Conservation (phyloP, 331 rosid species). For the Stylosanthes scabra region DNA sequence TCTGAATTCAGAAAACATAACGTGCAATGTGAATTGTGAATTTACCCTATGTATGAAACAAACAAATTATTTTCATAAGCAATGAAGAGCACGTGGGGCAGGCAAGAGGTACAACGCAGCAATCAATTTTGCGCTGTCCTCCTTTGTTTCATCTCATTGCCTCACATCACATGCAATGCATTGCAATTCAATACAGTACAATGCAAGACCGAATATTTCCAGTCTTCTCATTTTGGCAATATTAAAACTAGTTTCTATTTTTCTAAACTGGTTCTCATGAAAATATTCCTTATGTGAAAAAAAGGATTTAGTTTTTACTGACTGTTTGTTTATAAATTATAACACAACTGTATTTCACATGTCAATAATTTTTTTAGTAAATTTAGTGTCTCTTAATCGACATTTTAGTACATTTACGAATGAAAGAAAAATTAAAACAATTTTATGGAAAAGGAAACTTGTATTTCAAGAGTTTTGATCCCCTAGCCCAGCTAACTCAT, state of each 20-base stretch:
- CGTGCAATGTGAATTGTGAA: too few species aligned
- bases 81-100: slow-evolving; percentile 25
- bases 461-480: neutral
- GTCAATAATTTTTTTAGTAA: neutral
- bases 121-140: neutral
- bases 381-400: neutral
- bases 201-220: slow-evolving; percentile 3
- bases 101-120: neutral
- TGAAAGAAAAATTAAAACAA: too few species aligned
- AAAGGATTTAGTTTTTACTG: neutral
- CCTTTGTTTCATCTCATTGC: neutral
- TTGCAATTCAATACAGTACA: too few species aligned
- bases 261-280: neutral
- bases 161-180: slow-evolving; percentile 8
- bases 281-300: neutral
- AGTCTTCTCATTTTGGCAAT: neutral
- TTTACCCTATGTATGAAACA: too few species aligned
- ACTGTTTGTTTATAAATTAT: neutral
- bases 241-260: neutral
- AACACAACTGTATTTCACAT: neutral
- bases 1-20: too few species aligned
- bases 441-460: neutral
- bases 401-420: neutral
- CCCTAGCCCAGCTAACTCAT: neutral
- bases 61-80: too few species aligned